Conservation (phyloP, 1,284 basidiomycete genomes). For the Paramarasmius palmivorus region DNA sequence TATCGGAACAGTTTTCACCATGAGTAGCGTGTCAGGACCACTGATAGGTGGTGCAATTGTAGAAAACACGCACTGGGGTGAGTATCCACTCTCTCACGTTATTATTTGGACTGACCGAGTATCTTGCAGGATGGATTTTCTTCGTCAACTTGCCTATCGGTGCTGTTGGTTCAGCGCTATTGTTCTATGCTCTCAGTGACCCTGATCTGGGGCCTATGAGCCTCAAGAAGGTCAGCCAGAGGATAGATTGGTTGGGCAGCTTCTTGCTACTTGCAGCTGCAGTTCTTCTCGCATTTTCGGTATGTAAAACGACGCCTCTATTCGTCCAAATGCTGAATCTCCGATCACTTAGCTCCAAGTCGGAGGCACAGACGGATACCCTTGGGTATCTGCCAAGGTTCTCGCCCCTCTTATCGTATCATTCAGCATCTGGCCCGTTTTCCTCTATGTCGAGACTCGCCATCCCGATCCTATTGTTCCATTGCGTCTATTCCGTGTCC, state of each 20-base stretch:
- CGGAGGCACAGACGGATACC: background rate
- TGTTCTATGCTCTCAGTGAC: background rate
- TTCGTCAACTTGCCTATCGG: background rate
- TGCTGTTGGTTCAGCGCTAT: background rate
- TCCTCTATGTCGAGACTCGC: background rate
- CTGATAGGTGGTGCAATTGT: background rate
- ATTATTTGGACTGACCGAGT: too few species aligned
- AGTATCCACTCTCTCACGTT: background rate
- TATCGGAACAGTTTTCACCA: background rate
- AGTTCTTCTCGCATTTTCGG: background rate
- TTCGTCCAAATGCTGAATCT: background rate
- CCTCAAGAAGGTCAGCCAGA: background rate
- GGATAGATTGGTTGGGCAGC: background rate
- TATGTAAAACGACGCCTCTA: background rate
- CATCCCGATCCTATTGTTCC: conserved; percentile 1
- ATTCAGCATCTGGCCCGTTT: background rate
- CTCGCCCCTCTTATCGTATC: background rate
- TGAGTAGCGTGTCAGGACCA: background rate
- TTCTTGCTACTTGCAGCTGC: background rate
- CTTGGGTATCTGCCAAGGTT: background rate
- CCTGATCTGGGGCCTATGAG: background rate
- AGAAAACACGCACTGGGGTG: background rate
- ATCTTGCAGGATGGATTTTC: background rate
- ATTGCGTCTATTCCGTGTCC: background rate
- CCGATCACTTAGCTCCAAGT: background rate